phyloP scores from a whole-genome alignment of 2,329 filamentous ascomycete species.

The Aspergillus sp. region DNA sequence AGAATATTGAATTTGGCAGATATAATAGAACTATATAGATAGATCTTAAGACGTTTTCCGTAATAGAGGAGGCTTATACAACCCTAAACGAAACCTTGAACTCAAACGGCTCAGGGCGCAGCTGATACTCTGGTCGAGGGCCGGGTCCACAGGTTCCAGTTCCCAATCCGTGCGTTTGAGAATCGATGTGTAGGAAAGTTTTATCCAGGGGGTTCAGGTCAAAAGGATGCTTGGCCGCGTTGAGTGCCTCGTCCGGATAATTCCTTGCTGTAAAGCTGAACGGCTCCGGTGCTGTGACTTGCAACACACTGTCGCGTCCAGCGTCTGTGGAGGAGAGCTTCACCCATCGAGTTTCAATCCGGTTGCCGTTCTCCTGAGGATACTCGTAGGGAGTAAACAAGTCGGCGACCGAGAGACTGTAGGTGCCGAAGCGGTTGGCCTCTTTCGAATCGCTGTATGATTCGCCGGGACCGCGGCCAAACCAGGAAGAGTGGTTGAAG shows the following conservation, averaged over 20 bases:
- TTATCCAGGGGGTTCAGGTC: constrained; percentile 49
- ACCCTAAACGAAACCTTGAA: background rate
- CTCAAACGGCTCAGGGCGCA: background rate
- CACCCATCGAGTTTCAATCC: constrained; percentile 61
- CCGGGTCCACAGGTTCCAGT: constrained; percentile 14
- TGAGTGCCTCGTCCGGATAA: constrained; percentile 54
- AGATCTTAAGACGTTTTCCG: background rate
- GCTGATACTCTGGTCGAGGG: background rate
- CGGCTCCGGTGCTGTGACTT: constrained; percentile 21
- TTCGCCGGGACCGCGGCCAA: constrained; percentile 64
- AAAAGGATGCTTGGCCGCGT: constrained; percentile 62
- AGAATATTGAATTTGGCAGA: background rate
- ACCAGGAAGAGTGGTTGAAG: constrained; percentile 57
- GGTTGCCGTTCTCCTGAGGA: constrained; percentile 67
- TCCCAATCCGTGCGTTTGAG: constrained; percentile 33
- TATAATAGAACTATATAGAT: background rate
- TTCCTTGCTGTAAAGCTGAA: constrained; percentile 60
- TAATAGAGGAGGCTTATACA: background rate
- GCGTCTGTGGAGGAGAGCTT: constrained; percentile 19
- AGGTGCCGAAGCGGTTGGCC: constrained; percentile 56
- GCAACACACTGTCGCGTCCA: constrained; percentile 30
- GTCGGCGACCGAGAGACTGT: constrained; percentile 40
- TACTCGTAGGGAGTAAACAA: constrained; percentile 63
- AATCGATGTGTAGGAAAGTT: constrained; percentile 28
- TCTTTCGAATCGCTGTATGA: constrained; percentile 66